Base-by-base conservation (phyloP, 2,329 filamentous ascomycete genomes). In the Thermothelomyces thermophilus region DNA sequence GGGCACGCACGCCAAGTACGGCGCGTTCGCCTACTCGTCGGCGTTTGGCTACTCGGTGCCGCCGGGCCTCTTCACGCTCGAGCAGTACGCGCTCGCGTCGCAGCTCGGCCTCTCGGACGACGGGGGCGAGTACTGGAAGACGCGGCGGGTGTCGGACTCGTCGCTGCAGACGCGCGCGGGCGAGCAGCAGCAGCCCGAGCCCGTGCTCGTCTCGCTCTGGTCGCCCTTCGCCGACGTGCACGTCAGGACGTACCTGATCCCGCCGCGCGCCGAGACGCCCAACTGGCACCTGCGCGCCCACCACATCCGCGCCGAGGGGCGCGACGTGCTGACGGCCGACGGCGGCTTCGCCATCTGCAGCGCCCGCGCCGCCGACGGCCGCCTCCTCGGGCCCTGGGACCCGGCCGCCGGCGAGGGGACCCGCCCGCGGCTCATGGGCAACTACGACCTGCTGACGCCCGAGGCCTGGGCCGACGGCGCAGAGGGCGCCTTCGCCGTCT, bases 1-100 rank as follows among this genome's bases (percentile, higher is more conserved):
- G 66, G 86, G 84, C 47, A 87, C 86, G 0, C 86, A 90, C 64
- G 84, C 86, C 54, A 90, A 90, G 62, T 90, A 90, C 65, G 86
- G 86, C 41, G 78, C 80, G 52, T 90, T 90, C 62, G 85, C 85
- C 5, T 90, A 90, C 67, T 86, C 81, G 61, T 83, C 83, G 46
- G 79, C 83, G 0, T 90, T 87, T 64, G 85, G 76, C 17, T 90
- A 90, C 68, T 87, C 83, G 0, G 86, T 90, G 0, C 85, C 86
- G 0, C 86, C 86, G 0, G 86, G 87, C 0, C 76, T 82, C 16
- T 87, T 88, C 65, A 83, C 83, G 1, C 76, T 90, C 1, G 85
- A 89, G 64, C 86, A 89, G 61, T 87, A 84, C 62, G 84, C 86
- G 0, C 77, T 87, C 1, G 86, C 87, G 49, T 87, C 82, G 4